A percentile compares a stretch with the other conserved stretches of the same genome.
phyloP scores from a whole-genome alignment of 2,329 filamentous ascomycete genomes.

The Claviceps digitariae region DNA sequence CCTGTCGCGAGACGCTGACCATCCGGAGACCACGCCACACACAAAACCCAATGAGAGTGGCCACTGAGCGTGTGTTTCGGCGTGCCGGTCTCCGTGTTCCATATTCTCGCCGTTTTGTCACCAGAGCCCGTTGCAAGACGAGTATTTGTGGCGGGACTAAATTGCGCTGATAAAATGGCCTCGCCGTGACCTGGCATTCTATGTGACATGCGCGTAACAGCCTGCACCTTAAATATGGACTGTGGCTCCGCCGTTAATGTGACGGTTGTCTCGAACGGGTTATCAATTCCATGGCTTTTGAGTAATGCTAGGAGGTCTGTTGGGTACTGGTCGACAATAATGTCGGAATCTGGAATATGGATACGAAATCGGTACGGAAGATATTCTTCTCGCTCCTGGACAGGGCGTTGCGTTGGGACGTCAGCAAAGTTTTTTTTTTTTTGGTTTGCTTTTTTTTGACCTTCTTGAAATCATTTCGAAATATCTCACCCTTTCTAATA shows the following conservation, averaged over 20 bases:
- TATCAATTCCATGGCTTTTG: conserved; percentile 41
- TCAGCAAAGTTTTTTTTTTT: not conserved
- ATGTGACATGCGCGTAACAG: conserved; percentile 79
- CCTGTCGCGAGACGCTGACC: conserved; percentile 72
- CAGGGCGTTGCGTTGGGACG: not conserved
- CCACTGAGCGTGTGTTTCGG: conserved; percentile 75
- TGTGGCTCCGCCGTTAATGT: conserved; percentile 59
- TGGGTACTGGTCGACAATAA: conserved; percentile 42
- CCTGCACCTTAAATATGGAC: conserved; percentile 84
- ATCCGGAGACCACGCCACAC: conserved; percentile 77
- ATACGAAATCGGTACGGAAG: conserved; percentile 49
- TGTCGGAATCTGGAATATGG: conserved; percentile 39
- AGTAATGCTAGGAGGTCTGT: conserved; percentile 40
- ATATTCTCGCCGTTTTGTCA: conserved; percentile 82
- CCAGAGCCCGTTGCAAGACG: conserved; percentile 79
- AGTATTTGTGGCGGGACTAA: conserved; percentile 65
- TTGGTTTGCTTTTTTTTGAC: too few species aligned
- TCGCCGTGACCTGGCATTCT: conserved; percentile 85
- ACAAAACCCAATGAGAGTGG: conserved; percentile 82
- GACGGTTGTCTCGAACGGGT: conserved; percentile 41
- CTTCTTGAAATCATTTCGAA: not conserved
- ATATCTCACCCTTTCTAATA: conserved; percentile 54
- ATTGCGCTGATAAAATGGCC: conserved; percentile 74
- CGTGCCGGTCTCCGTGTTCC: conserved; percentile 90
- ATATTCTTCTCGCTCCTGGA: conserved; percentile 41